These are phyloP conservation scores for Wallacemonas sp. DNA, from an alignment of 208 protist species.

Conservation along the genomic window DNA sequence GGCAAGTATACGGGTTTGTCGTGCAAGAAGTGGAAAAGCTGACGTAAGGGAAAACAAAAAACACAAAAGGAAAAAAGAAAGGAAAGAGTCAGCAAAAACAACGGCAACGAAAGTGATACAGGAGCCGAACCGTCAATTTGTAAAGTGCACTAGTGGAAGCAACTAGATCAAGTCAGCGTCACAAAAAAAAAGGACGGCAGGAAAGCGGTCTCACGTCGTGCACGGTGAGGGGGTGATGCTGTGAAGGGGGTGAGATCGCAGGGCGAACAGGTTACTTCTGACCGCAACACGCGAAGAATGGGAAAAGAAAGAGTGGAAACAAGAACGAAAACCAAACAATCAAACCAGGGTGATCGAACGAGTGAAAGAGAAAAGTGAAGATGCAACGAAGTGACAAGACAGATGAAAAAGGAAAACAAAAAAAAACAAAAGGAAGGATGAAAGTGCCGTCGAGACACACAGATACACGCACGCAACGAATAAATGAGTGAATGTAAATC, in stretches of 20 bases:
- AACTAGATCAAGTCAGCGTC: too few species aligned
- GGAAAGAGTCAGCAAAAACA: neutral
- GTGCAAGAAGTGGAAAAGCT: neutral
- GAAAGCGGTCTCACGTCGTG: too few species aligned
- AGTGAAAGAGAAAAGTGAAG: conserved; percentile 2
- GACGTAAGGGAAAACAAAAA: conserved; percentile 3
- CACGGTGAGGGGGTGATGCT: too few species aligned
- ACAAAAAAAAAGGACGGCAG: too few species aligned
- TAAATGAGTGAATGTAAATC: neutral
- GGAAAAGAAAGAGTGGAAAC: neutral
- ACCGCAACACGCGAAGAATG: too few species aligned
- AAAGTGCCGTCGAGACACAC: conserved; percentile 3
- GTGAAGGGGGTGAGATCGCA: too few species aligned
- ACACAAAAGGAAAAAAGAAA: conserved; percentile 7
- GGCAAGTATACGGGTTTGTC: too few species aligned
- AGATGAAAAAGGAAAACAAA: conserved; percentile 1
- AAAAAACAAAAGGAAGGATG: conserved; percentile 10
- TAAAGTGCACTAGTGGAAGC: too few species aligned
- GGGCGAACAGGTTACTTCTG: too few species aligned
- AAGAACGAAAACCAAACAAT: neutral
- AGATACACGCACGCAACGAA: neutral
- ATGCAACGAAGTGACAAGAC: neutral
- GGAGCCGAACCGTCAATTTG: too few species aligned
- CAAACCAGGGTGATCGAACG: neutral
- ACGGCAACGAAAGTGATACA: neutral